Percentiles rank a stretch among this genome's conserved stretches.
Conservation (phyloP, 352 stramenopile species). For the Pythium pyrilobum region DNA sequence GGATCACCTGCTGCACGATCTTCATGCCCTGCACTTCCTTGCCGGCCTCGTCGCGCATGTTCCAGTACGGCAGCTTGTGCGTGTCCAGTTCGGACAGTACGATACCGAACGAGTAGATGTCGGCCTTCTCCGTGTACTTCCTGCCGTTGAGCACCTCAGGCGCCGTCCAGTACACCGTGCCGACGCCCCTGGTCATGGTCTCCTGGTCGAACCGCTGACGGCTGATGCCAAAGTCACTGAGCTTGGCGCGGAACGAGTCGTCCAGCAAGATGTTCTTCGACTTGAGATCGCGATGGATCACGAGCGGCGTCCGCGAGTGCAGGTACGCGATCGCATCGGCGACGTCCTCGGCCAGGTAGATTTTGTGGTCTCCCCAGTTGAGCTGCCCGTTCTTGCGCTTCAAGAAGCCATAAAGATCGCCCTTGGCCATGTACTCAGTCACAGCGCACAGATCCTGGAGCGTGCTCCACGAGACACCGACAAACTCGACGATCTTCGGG, state of each 20-base stretch:
- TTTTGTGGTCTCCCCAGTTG: constrained; percentile 72
- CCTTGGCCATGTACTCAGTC: constrained; percentile 80
- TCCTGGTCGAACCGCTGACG: constrained; percentile 70
- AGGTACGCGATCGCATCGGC: constrained; percentile 68
- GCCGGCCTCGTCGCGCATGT: constrained; percentile 63
- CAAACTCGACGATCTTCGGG: constrained; percentile 79
- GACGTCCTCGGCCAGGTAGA: constrained; percentile 68
- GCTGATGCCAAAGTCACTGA: constrained; percentile 79
- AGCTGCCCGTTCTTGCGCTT: constrained; percentile 60
- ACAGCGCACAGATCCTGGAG: constrained; percentile 66
- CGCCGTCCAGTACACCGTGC: constrained; percentile 83
- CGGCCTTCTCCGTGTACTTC: constrained; percentile 81
- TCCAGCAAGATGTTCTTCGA: constrained; percentile 73
- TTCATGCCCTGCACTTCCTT: constrained; percentile 82
- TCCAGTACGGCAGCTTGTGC: constrained; percentile 71
- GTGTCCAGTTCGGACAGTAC: constrained; percentile 80
- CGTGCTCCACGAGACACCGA: constrained; percentile 72
- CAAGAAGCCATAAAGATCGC: constrained; percentile 69
- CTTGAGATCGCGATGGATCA: constrained; percentile 77
- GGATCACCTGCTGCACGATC: constrained; percentile 80
- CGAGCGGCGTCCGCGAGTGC: constrained; percentile 58
- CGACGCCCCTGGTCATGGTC: constrained; percentile 78
- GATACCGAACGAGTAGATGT: constrained; percentile 84
- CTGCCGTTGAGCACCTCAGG: constrained; percentile 77
- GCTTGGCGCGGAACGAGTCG: constrained; percentile 53